These are phyloP conservation scores for Zygosaccharomyces lentus DNA, from an alignment of 805 yeast genomes.

Conservation along the genomic window DNA sequence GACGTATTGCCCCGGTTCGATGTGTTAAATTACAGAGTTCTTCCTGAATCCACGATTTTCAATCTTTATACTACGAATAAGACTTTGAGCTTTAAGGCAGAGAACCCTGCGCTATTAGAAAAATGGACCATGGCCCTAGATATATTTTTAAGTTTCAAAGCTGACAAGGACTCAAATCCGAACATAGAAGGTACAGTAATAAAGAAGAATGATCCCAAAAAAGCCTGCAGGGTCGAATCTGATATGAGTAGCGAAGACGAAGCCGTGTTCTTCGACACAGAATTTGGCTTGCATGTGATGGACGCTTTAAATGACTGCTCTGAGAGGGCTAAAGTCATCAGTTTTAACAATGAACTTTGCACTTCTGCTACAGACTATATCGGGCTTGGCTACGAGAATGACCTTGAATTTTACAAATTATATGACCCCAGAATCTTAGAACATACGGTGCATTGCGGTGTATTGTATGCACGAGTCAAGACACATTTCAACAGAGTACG, in stretches of 20 bases:
- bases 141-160: constrained; percentile 9
- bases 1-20: constrained; percentile 19
- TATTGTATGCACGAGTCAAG: constrained; percentile 16
- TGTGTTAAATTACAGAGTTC: constrained; percentile 14
- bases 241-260: constrained; percentile 5
- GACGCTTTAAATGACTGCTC: not conserved
- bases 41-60: constrained; percentile 10
- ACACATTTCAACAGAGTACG: constrained; percentile 18
- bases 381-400: constrained; percentile 10
- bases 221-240: not conserved
- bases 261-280: constrained; percentile 4
- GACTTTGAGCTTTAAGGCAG: constrained; percentile 15
- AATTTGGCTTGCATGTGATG: constrained; percentile 5
- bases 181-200: not conserved
- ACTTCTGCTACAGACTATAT: not conserved
- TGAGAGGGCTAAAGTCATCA: not conserved
- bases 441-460: constrained; percentile 17
- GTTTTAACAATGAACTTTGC: not conserved
- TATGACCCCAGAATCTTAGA: constrained; percentile 17
- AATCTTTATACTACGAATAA: constrained; percentile 18
- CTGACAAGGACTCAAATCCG: not conserved
- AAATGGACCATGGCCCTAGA: constrained; percentile 17
- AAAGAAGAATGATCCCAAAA: not conserved
- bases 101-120: constrained; percentile 4
- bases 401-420: constrained; percentile 18